Evolutionary conservation across 2,329 filamentous ascomycete genomes (phyloP), one percentile per base, ranked within the genome.

Genomic region (Aspergillus costaricaensis): DNA sequence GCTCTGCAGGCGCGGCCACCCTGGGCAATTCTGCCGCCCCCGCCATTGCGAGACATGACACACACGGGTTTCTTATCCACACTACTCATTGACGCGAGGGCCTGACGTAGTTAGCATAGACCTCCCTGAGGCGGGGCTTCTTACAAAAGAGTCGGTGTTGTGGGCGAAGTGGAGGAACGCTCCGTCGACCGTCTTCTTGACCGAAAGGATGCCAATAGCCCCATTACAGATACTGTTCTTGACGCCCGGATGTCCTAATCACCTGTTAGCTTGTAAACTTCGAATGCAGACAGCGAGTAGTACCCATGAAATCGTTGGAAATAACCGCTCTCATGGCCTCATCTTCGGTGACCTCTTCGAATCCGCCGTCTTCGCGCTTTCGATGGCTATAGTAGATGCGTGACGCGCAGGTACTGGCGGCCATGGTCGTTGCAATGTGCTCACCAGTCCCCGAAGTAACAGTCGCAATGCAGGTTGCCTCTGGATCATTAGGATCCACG

Each of bases 391-490:
- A 86, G 72, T 92, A 96, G 25, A 99, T 83, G 49, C 95, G 86
- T 65, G 94, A 90, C 0, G 93, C 92, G 72, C 92, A 96, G 58
- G 89, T 88, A 60, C 89, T 88, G 6, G 95, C 93, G 10, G 95
- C 94, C 84, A 96, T 89, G 0, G 93, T 96, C 0, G 94, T 97
- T 38, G 92, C 91, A 90, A 99, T 99, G 74, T 99, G 95, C 77
- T 99, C 95, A 51, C 95, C 95, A 2, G 95, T 99, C 27, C 95
- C 95, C 72, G 92, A 96, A 41, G 92, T 96, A 21, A 97, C 92
- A 25, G 89, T 88, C 30, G 92, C 94, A 27, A 96, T 91, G 49
- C 85, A 86, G 7, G 87, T 83, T 49, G 83, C 80, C 2, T 91
- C 86, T 6, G 85, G 80, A 70, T 97, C 93, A 30, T 86, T 83